Conservation (phyloP, 202 grass and related monocot genomes). For the Bolboschoenoplectus hybrid region DNA sequence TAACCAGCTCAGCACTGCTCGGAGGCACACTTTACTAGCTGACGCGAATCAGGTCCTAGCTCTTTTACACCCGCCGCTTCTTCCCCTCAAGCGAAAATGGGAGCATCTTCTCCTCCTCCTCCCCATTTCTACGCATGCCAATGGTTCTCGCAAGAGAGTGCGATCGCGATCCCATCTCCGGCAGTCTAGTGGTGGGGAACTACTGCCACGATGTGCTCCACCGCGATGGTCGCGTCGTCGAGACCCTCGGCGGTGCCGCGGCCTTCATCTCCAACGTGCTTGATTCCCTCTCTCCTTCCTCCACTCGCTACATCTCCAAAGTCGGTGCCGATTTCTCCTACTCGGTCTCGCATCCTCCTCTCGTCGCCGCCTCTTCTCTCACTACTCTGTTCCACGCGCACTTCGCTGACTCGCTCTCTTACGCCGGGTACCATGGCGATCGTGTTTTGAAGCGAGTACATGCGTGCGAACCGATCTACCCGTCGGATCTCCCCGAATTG, state of each 20-base stretch:
- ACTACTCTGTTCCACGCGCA: constrained; percentile 90
- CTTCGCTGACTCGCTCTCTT: constrained; percentile 45
- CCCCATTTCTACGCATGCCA: background rate
- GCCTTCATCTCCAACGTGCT: constrained; percentile 92
- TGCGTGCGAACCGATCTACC: constrained; percentile 71
- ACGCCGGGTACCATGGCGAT: constrained; percentile 58
- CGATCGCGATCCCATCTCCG: background rate
- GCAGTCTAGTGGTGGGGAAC: constrained; percentile 78
- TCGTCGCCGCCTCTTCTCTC: constrained; percentile 43
- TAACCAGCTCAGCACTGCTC: background rate
- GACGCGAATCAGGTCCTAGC: constrained; percentile 15
- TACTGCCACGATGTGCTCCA: constrained; percentile 98
- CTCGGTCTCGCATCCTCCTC: constrained; percentile 46
- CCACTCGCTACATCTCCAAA: constrained; percentile 60
- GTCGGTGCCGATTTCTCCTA: constrained; percentile 78
- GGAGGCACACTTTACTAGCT: background rate
- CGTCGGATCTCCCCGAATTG: constrained; percentile 58
- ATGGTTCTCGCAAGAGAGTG: constrained; percentile 17
- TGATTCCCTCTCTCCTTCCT: constrained; percentile 59
- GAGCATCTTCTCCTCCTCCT: constrained; percentile 24
- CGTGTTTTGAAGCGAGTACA: constrained; percentile 66
- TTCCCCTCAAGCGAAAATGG: constrained; percentile 10
- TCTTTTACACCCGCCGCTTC: constrained; percentile 32
- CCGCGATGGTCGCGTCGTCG: constrained; percentile 54
- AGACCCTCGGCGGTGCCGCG: constrained; percentile 81